phyloP scores from a whole-genome alignment of 2,329 filamentous ascomycete species.

The Sarocladium strictum region DNA sequence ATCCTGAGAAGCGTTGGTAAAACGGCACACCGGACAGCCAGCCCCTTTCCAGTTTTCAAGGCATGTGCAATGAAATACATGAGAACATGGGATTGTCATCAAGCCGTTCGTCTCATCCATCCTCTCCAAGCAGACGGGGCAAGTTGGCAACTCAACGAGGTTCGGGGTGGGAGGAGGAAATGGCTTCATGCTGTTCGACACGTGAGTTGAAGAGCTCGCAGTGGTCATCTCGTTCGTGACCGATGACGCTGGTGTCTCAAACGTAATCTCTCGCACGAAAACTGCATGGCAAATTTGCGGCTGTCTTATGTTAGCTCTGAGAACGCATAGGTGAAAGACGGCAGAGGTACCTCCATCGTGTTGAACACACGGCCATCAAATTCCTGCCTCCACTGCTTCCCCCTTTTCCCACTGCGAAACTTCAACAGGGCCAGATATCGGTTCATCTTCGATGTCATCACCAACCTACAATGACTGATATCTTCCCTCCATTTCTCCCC shows the following conservation, averaged over 20 bases:
- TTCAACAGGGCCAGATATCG: slow-evolving; percentile 95
- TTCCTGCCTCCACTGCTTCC: slow-evolving; percentile 72
- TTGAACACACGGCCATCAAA: slow-evolving; percentile 96
- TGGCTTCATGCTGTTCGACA: slow-evolving; percentile 46
- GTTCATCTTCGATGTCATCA: slow-evolving; percentile 82
- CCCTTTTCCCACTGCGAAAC: slow-evolving; percentile 70
- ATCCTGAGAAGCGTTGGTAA: slow-evolving; percentile 52
- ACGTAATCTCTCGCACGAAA: slow-evolving; percentile 87
- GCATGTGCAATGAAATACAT: slow-evolving; percentile 96
- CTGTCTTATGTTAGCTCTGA: slow-evolving; percentile 28
- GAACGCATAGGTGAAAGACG: background rate
- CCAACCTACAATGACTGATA: slow-evolving; percentile 91
- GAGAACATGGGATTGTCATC: slow-evolving; percentile 92
- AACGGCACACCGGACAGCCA: slow-evolving; percentile 91
- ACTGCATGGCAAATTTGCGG: slow-evolving; percentile 93
- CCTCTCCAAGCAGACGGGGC: slow-evolving; percentile 90
- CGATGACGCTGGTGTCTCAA: slow-evolving; percentile 56
- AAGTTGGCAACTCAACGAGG: slow-evolving; percentile 87
- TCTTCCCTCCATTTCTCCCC: slow-evolving; percentile 80
- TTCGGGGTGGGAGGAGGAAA: slow-evolving; percentile 69
- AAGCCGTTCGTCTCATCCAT: slow-evolving; percentile 98
- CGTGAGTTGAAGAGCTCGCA: slow-evolving; percentile 43
- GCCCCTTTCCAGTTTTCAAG: slow-evolving; percentile 93
- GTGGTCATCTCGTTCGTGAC: slow-evolving; percentile 41
- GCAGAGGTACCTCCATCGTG: slow-evolving; percentile 65